Base-by-base conservation (phyloP, 441 rosid genomes). In the Croton setiger region DNA sequence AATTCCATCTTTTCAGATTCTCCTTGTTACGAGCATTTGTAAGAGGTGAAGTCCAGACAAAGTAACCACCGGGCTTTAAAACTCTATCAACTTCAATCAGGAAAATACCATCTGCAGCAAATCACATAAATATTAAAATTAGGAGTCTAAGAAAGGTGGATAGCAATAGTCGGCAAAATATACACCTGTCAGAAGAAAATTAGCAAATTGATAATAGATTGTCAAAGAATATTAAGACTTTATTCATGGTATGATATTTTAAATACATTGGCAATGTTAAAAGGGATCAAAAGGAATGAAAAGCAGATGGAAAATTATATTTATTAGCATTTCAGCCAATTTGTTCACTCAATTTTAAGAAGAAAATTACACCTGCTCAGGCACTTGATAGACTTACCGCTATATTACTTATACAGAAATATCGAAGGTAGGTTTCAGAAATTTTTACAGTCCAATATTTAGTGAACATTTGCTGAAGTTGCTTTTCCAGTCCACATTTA, bases 11-110 rank as follows among this genome's bases (percentile, higher is more conserved):
- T 77, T 85, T 86, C 75, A 81, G 73, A 70, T 79, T 83, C 58
- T 81, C 90, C 64, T 89, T 88, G 80, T 82, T 87, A 37, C 86
- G 90, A 71, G 90, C 84, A 68, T 83, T 87, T 66, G 86, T 86
- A 68, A 89, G 87, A 31, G 93, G 93, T 27, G 96, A 88, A 66
- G 95, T 93, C 97, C 97, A 91, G 55, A 91, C 96, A 88, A 91
- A 89, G 74, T 86, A 93, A 58, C 96, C 96, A 73, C 98, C 96
- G 2, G 96, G 97, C 80, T 81, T 91, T 59, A 93, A 80, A 70
- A 93, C 89, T 79, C 95, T 87, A 75, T 91, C 96, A 39, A 72
- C 79, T 85, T 93, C 98, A 41, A 91, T 81, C 69, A 93, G 83
- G 79, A 81, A 83, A 73, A 86, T 81, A 7, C 98, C 98, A 64